Conservation (phyloP, 2,329 filamentous ascomycete species). For the Microsporum audouinii region DNA sequence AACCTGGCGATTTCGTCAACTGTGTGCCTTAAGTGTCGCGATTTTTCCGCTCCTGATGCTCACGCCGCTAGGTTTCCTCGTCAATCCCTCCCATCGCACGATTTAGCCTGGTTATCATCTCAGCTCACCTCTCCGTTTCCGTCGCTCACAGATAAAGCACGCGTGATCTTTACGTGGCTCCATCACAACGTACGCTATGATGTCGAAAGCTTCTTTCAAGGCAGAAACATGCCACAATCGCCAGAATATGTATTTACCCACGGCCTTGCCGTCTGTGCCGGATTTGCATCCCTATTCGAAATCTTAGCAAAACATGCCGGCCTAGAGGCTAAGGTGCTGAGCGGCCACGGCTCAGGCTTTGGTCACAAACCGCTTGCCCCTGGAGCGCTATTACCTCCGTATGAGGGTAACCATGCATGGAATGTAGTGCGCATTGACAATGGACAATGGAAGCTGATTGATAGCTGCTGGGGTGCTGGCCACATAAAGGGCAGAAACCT, state of each 20-base stretch:
- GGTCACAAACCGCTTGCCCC: slow-evolving; percentile 54
- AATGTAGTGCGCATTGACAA: slow-evolving; percentile 81
- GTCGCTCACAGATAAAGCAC: slow-evolving; percentile 78
- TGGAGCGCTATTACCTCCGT: slow-evolving; percentile 55
- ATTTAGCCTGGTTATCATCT: slow-evolving; percentile 62
- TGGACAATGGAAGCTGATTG: slow-evolving; percentile 81
- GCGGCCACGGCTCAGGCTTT: slow-evolving; percentile 77
- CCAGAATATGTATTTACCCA: slow-evolving; percentile 62
- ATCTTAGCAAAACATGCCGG: slow-evolving; percentile 69
- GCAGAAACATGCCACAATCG: slow-evolving; percentile 53
- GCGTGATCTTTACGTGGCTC: slow-evolving; percentile 87
- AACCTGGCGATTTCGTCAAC: neutral
- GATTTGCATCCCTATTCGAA: slow-evolving; percentile 74
- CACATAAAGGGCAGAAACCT: slow-evolving; percentile 44
- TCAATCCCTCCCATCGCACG: slow-evolving; percentile 55
- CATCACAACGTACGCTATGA: slow-evolving; percentile 91
- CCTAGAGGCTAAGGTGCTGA: slow-evolving; percentile 61
- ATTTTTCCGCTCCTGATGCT: slow-evolving; percentile 71
- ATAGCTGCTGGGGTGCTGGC: slow-evolving; percentile 88
- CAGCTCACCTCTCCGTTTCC: slow-evolving; percentile 68
- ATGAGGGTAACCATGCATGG: slow-evolving; percentile 68
- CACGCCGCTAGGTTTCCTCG: slow-evolving; percentile 69
- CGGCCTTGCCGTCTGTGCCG: slow-evolving; percentile 81
- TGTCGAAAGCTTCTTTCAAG: slow-evolving; percentile 63
- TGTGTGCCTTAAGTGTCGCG: slow-evolving; percentile 66